These are phyloP conservation scores for Oryza meyeriana DNA, from an alignment of 176 grass and related monocot species.

Conservation along the genomic window DNA sequence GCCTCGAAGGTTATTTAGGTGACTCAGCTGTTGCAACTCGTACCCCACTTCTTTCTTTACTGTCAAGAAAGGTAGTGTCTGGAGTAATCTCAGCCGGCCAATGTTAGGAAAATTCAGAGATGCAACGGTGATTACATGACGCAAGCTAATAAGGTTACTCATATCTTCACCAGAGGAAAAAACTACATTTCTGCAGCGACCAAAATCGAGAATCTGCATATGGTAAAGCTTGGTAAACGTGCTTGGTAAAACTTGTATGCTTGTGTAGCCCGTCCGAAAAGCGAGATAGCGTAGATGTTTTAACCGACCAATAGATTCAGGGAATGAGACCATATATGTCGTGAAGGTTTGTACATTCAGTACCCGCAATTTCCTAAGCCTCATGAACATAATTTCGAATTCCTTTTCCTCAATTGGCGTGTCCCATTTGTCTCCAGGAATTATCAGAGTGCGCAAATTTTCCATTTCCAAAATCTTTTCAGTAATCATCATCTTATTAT, in stretches of 20 bases:
- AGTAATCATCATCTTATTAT: neutral
- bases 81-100: slow-evolving; percentile 1
- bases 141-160: neutral
- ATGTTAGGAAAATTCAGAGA: neutral
- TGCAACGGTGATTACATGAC: neutral
- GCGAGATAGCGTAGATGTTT: slow-evolving; percentile 23
- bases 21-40: slow-evolving; percentile 29
- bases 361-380: neutral
- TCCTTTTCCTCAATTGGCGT: no score
- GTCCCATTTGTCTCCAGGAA: no score
- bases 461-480: slow-evolving; percentile 14
- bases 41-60: neutral
- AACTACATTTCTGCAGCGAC: no score
- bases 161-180: neutral
- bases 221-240: slow-evolving; percentile 25
- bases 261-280: neutral
- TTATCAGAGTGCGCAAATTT: slow-evolving; percentile 23
- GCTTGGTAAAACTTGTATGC: neutral
- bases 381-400: no score
- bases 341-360: no score
- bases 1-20: slow-evolving; percentile 20
- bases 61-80: neutral
- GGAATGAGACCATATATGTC: no score
- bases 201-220: slow-evolving; percentile 3
- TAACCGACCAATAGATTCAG: neutral